Percentiles rank a stretch among this genome's conserved stretches.
phyloP scores from a whole-genome alignment of 2,329 filamentous ascomycete genomes.

The Fusarium sp. region DNA sequence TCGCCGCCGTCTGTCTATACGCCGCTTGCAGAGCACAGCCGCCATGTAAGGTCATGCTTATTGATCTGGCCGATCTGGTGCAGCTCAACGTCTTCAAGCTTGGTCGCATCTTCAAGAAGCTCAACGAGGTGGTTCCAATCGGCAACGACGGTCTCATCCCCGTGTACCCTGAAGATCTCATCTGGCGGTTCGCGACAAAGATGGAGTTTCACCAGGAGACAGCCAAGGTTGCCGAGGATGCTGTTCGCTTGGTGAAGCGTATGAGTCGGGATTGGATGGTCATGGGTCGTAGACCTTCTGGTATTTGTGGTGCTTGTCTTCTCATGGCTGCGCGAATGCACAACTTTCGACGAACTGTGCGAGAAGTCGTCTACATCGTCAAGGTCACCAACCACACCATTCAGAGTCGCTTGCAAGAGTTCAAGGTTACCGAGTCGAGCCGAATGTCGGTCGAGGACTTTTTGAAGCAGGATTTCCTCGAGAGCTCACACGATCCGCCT shows the following conservation, averaged over 20 bases:
- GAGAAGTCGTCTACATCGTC: conserved; percentile 97
- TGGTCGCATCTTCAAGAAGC: conserved; percentile 88
- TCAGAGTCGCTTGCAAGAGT: conserved; percentile 90
- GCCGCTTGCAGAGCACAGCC: conserved; percentile 84
- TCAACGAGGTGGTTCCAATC: conserved; percentile 78
- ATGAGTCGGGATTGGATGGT: conserved; percentile 99
- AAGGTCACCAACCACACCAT: conserved; percentile 96
- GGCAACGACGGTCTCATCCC: conserved; percentile 75
- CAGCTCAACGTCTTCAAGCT: conserved; percentile 92
- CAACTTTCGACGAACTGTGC: conserved; percentile 92
- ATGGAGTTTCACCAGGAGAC: conserved; percentile 90
- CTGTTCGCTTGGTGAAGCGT: conserved; percentile 85
- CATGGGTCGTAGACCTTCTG: conserved; percentile 90
- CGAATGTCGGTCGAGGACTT: conserved; percentile 91
- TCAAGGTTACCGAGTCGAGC: conserved; percentile 87
- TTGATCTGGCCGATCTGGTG: conserved; percentile 89
- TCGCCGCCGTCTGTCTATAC: conserved; percentile 92
- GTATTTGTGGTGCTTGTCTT: conserved; percentile 92
- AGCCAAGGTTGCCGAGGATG: conserved; percentile 87
- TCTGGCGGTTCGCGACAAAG: conserved; percentile 89
- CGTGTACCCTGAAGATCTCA: conserved; percentile 88
- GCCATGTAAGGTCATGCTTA: conserved; percentile 89
- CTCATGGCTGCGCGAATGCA: conserved; percentile 98
- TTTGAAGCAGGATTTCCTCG: conserved; percentile 76
- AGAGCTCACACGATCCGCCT: conserved; percentile 83